These are phyloP conservation scores for Fusarium acutatum DNA, from an alignment of 2,329 filamentous ascomycete genomes.

Conservation along the genomic window DNA sequence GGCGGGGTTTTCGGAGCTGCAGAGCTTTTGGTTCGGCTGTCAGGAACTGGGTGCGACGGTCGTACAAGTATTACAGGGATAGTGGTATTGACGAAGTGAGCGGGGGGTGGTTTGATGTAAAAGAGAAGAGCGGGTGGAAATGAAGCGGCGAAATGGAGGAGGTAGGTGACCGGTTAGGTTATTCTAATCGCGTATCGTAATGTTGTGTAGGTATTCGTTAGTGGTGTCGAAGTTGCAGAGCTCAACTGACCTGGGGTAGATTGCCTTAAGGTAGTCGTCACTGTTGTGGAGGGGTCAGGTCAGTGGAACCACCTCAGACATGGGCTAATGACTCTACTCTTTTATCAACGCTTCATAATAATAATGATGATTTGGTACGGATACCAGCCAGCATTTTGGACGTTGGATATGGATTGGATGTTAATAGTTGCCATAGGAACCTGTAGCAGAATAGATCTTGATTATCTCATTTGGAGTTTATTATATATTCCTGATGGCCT, in stretches of 20 bases:
- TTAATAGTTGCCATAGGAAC: background rate
- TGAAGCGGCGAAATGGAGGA: slow-evolving; percentile 14
- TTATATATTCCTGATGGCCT: background rate
- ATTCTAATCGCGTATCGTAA: background rate
- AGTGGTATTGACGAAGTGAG: background rate
- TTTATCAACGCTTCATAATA: background rate
- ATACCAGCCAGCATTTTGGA: background rate
- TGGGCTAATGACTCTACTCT: background rate
- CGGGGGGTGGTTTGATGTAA: background rate
- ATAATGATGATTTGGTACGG: background rate
- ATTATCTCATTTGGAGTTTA: background rate
- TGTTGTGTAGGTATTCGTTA: background rate
- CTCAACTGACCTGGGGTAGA: background rate
- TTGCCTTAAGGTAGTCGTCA: background rate
- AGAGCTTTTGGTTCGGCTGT: slow-evolving; percentile 3
- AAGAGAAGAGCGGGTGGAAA: slow-evolving; percentile 5
- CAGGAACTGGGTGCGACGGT: background rate
- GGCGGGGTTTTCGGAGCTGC: slow-evolving; percentile 19
- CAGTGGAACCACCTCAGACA: background rate
- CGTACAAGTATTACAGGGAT: background rate
- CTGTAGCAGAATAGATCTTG: background rate
- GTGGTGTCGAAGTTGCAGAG: background rate
- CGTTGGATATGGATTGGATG: background rate
- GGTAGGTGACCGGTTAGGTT: background rate
- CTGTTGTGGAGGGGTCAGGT: slow-evolving; percentile 9